These are phyloP conservation scores for Microthyrium microscopicum DNA, from an alignment of 2,329 filamentous ascomycete species.

Conservation along the genomic window DNA sequence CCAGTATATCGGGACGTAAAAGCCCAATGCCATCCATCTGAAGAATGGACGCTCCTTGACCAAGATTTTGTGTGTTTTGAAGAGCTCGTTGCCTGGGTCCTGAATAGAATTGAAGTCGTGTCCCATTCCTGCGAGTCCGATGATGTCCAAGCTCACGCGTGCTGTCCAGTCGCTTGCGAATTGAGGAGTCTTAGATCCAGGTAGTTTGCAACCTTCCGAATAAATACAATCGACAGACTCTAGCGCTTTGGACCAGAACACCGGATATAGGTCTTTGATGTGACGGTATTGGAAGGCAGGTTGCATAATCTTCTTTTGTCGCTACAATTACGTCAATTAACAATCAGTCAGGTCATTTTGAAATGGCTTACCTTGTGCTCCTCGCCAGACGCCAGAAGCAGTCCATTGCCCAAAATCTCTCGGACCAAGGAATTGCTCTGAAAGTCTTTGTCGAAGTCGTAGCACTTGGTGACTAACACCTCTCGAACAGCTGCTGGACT, in stretches of 20 bases:
- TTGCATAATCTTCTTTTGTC: conserved; percentile 30
- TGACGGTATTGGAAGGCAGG: conserved; percentile 33
- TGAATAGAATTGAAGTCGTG: conserved; percentile 36
- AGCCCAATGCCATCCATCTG: conserved; percentile 24
- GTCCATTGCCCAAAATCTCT: conserved; percentile 48
- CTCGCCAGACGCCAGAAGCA: conserved; percentile 71
- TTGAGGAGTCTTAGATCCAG: conserved; percentile 3
- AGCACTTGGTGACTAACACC: conserved; percentile 32
- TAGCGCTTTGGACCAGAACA: conserved; percentile 22
- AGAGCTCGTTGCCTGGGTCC: conserved; percentile 33
- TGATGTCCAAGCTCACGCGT: conserved; percentile 40
- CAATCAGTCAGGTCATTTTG: background rate
- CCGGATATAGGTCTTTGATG: conserved; percentile 30
- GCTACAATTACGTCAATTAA: conserved; percentile 11
- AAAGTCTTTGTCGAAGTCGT: conserved; percentile 32
- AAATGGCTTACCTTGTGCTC: conserved; percentile 49
- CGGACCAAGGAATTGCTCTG: conserved; percentile 19
- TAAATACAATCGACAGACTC: conserved; percentile 23
- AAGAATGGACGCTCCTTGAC: conserved; percentile 33
- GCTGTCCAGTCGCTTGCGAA: conserved; percentile 11
- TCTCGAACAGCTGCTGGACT: conserved; percentile 30
- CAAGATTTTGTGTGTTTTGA: conserved; percentile 31
- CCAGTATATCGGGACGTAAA: conserved; percentile 15
- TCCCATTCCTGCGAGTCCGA: conserved; percentile 39
- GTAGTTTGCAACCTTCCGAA: background rate